phyloP scores from a whole-genome alignment of 2,329 filamentous ascomycete species.

The Calonectria pteridis region DNA sequence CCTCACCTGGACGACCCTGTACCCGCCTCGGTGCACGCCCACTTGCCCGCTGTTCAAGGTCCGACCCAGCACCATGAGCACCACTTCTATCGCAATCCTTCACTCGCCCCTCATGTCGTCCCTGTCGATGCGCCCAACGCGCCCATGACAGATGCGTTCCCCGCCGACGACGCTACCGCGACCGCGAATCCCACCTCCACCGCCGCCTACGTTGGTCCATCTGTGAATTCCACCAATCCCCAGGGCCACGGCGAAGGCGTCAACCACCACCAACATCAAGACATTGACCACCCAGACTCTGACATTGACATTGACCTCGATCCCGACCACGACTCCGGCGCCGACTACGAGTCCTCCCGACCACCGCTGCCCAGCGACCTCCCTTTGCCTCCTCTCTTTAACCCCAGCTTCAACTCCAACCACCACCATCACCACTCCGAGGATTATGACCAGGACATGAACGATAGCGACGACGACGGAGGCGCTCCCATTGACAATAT shows the following conservation, averaged over 20 bases:
- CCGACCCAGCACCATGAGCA: constrained; percentile 23
- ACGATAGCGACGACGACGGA: constrained; percentile 52
- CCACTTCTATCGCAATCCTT: constrained; percentile 12
- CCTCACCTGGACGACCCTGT: constrained; percentile 27
- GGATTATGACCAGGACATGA: constrained; percentile 50
- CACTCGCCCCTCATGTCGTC: constrained; percentile 22
- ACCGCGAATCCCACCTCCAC: constrained; percentile 20
- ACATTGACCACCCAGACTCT: constrained; percentile 6
- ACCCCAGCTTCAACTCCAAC: constrained; percentile 24
- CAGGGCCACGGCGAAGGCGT: constrained; percentile 15
- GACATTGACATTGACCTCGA: constrained; percentile 22
- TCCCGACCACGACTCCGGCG: not conserved
- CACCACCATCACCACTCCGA: constrained; percentile 28
- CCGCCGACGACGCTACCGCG: constrained; percentile 22
- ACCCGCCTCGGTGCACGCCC: constrained; percentile 21
- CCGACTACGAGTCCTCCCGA: constrained; percentile 20
- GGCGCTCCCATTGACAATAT: constrained; percentile 44
- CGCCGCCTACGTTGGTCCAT: constrained; percentile 14
- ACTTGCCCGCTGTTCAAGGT: constrained; percentile 18
- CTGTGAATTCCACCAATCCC: constrained; percentile 5
- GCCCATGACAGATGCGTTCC: constrained; percentile 38
- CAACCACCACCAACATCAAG: constrained; percentile 15
- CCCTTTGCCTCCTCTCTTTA: constrained; percentile 19
- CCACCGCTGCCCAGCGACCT: constrained; percentile 24
- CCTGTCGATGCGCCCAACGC: constrained; percentile 28